phyloP scores from a whole-genome alignment of 2,329 filamentous ascomycete genomes.

The Zymoseptoria tritici region DNA sequence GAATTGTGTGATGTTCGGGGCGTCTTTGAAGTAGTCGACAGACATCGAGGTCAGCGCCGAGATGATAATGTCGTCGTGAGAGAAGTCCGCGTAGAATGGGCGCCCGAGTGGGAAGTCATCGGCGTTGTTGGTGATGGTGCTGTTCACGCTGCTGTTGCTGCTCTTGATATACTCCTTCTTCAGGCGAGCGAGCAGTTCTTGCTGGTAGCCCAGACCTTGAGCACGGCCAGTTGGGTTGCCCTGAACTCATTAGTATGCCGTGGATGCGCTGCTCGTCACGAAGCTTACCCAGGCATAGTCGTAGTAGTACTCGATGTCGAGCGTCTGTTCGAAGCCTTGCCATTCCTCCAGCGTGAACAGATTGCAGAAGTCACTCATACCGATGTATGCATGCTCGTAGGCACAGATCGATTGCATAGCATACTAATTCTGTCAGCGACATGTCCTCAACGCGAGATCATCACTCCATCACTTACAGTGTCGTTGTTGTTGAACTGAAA shows the following conservation, averaged over 20 bases:
- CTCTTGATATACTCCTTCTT: conserved; percentile 40
- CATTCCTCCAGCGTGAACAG: conserved; percentile 51
- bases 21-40: conserved; percentile 47
- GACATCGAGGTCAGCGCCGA: conserved; percentile 46
- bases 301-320: conserved; percentile 47
- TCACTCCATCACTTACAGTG: not conserved
- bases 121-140: conserved; percentile 40
- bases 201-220: conserved; percentile 47
- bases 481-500: conserved; percentile 44
- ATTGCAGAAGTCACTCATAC: conserved; percentile 45
- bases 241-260: not conserved
- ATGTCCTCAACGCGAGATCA: not conserved
- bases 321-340: conserved; percentile 46
- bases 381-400: conserved; percentile 47
- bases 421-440: conserved; percentile 25
- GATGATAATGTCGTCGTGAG: conserved; percentile 48
- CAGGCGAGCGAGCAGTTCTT: conserved; percentile 46
- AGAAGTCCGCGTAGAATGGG: conserved; percentile 48
- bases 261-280: not conserved
- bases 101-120: conserved; percentile 41
- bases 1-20: conserved; percentile 37
- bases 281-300: conserved; percentile 24
- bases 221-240: conserved; percentile 45
- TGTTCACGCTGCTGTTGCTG: conserved; percentile 48
- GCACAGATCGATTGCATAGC: conserved; percentile 45